Base-by-base conservation (phyloP, 306 rosid species). In the Begonia peltatifolia region DNA sequence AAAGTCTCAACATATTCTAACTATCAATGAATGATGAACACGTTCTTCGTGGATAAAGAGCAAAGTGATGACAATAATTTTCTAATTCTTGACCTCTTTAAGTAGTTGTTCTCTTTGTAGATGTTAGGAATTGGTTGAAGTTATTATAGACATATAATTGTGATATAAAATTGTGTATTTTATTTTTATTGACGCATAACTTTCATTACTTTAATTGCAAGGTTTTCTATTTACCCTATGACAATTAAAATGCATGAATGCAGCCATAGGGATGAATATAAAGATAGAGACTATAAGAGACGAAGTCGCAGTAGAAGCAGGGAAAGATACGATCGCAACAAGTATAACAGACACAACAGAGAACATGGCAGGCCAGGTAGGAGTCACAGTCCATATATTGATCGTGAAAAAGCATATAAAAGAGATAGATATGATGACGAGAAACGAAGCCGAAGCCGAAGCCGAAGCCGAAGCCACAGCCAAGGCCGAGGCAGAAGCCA, bases 231-330 rank as follows among this genome's bases (percentile, higher is more conserved):
- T 44, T 44, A 2, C n/a, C 6, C 11, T 6, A 10, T 44, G 14
- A 44, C n/a, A 14, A 50, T 41, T 61, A 14, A 22, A 5, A 1
- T 61, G 43, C 54, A 14, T 22, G 16, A 8, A 30, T 60, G 63
- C 54, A 82, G 89, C 70, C 38, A 75, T 18, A 78, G 82, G 42
- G 89, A 78, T 65, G 89, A 82, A 44, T 7, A 75, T 41, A 78
- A 63, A 68, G 89, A 72, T 46, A 79, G 68, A 55, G 84, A 74
- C 68, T 50, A 72, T 44, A 65, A 61, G 68, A 71, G 76, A 54
- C 68, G 78, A 73, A 82, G 84, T 56, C 84, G 78, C 59, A 81
- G 84, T 53, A 76, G 89, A 65, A 78, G 89, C 69, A 70, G 80
- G 66, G 89, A 82, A 14, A 73, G 74, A 65, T 60, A 70, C 60